These are phyloP conservation scores for Kwoniella sp. DNA, from an alignment of 768 basidiomycete species.

Conservation along the genomic window DNA sequence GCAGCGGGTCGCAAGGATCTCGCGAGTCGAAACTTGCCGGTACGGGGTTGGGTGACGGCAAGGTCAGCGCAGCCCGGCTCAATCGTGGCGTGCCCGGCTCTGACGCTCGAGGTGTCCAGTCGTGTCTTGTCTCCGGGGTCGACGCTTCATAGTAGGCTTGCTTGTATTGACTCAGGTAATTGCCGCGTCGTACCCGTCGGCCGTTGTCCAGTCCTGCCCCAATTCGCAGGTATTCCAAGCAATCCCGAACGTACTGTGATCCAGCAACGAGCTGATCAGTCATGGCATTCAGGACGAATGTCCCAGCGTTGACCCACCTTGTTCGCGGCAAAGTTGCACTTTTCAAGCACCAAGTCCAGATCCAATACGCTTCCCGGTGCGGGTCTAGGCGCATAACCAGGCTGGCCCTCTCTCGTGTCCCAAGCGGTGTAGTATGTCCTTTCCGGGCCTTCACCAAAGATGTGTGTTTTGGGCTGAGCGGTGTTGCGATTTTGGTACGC, in stretches of 20 bases:
- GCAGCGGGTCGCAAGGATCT: constrained; percentile 72
- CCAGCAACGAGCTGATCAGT: too few relatives aligned
- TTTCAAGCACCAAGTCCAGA: constrained; percentile 82
- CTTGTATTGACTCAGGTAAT: constrained; percentile 70
- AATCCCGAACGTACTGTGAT: constrained; percentile 87
- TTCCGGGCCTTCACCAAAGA: constrained; percentile 70
- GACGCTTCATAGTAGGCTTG: constrained; percentile 75
- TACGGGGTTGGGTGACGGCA: constrained; percentile 38
- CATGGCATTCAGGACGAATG: not conserved
- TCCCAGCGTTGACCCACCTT: constrained; percentile 35
- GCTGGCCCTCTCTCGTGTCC: constrained; percentile 26
- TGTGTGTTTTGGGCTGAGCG: constrained; percentile 53
- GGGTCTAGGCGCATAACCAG: constrained; percentile 84
- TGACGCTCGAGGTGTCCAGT: constrained; percentile 17
- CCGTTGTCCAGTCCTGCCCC: constrained; percentile 84
- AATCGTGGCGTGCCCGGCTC: constrained; percentile 24
- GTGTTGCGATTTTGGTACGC: constrained; percentile 38
- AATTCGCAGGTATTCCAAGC: constrained; percentile 86
- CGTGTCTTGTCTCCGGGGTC: constrained; percentile 47
- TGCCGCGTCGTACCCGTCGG: constrained; percentile 67
- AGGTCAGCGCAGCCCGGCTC: constrained; percentile 32
- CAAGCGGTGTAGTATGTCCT: constrained; percentile 66
- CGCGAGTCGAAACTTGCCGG: constrained; percentile 29
- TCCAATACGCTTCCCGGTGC: constrained; percentile 78
- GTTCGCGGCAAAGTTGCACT: constrained; percentile 80